phyloP scores from a whole-genome alignment of 331 rosid genomes.

The Phaseolus coccineus region DNA sequence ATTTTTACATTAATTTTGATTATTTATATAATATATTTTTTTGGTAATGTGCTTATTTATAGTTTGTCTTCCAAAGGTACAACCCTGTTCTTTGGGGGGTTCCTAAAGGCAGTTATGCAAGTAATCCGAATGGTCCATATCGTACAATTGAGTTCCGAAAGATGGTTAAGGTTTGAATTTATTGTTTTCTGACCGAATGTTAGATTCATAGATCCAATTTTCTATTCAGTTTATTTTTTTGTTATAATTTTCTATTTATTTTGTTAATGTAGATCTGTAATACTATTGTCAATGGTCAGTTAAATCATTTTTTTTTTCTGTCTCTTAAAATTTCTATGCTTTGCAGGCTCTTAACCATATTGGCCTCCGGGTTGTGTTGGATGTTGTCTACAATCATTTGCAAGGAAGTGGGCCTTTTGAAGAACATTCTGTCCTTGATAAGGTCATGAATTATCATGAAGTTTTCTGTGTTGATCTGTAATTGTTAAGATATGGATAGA shows the following conservation, averaged over 20 bases:
- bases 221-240: background rate
- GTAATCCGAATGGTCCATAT: slow-evolving; percentile 76
- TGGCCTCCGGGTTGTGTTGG: slow-evolving; percentile 87
- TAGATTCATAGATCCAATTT: slow-evolving; percentile 34
- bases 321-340: slow-evolving; percentile 40
- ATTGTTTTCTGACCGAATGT: slow-evolving; percentile 33
- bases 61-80: slow-evolving; percentile 61
- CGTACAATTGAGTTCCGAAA: slow-evolving; percentile 84
- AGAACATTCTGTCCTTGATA: slow-evolving; percentile 88
- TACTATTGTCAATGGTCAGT: slow-evolving; percentile 18
- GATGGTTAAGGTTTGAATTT: slow-evolving; percentile 83
- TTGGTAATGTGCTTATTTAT: background rate
- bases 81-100: slow-evolving; percentile 98
- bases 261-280: slow-evolving; percentile 23
- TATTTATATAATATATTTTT: slow-evolving; percentile 7
- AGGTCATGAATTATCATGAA: slow-evolving; percentile 55
- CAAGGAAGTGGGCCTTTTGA: slow-evolving; percentile 82
- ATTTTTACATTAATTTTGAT: slow-evolving; percentile 35
- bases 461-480: slow-evolving; percentile 33
- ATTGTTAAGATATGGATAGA: slow-evolving; percentile 35
- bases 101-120: slow-evolving; percentile 98
- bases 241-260: slow-evolving; percentile 15
- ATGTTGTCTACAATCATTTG: slow-evolving; percentile 92
- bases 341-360: slow-evolving; percentile 81
- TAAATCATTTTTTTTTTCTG: slow-evolving; percentile 34